phyloP scores from a whole-genome alignment of 2,329 filamentous ascomycete species.

The Fusarium nodosum region DNA sequence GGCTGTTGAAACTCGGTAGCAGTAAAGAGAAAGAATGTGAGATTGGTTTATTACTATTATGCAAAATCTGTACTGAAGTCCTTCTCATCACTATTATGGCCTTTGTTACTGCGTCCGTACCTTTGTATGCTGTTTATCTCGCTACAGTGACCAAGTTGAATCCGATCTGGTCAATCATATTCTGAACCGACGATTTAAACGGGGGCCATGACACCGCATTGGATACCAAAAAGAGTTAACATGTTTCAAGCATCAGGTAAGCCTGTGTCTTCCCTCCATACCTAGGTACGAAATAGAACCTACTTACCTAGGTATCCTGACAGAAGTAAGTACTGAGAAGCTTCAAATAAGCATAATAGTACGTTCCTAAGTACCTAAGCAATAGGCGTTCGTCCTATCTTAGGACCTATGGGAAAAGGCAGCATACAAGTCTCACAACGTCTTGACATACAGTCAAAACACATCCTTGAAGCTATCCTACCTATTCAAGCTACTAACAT shows the following conservation, averaged over 20 bases:
- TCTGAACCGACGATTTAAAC: neutral
- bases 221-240: constrained; percentile 19
- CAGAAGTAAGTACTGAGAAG: neutral
- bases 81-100: neutral
- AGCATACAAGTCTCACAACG: neutral
- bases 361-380: neutral
- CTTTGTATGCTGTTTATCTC: constrained; percentile 5
- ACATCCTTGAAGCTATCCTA: constrained; percentile 7
- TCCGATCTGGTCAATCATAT: constrained; percentile 4
- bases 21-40: neutral
- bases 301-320: no score
- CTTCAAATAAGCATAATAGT: neutral
- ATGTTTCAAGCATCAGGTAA: neutral
- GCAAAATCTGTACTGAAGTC: neutral
- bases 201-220: constrained; percentile 11
- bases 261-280: neutral
- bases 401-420: neutral
- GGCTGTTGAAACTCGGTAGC: neutral
- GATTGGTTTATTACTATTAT: neutral
- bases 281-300: no score
- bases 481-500: constrained; percentile 22
- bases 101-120: neutral
- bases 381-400: neutral
- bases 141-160: neutral
- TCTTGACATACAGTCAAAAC: neutral